Evolutionary conservation across 768 basidiomycete species (phyloP), one percentile per base, ranked within the genome.

Genomic region (Suillus bovinus): DNA sequence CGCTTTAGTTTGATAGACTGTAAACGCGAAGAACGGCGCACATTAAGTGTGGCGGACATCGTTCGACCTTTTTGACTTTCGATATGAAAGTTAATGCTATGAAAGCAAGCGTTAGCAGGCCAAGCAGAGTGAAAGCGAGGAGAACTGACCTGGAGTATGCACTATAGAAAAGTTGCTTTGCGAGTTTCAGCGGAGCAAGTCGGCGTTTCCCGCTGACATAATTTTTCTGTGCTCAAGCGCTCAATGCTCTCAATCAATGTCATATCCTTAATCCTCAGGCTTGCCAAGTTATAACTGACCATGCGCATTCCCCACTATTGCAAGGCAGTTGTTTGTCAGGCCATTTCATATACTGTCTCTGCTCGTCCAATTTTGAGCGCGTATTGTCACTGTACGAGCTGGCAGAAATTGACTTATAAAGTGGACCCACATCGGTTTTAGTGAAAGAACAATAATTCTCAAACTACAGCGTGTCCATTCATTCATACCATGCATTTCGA

Each of bases 31-130:
- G 46, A 62, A 34, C n/a, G 57, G 79, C 88, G 69, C 78, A 91
- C 90, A 76, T 90, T 91, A 72, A 91, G 80, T 66, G 90, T 91
- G 70, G 88, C 76, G 68, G 90, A 90, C 90, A 91, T 91, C 68
- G 64, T 55, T 42, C 22, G 39, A 53, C 29, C 39, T 39, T 66
- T 59, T 61, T 67, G 10, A 62, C 56, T 64, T 67, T 62, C 59
- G 63, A 66, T 6, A 38, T 3, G 10, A 56, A 36, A 38, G 9
- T 39, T 17, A 38, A 20, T 27, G 39, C 36, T 39, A 36, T 24
- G 54, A 27, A 36, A 38, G 22, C 36, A 69, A n/a, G 11, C 11
- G 3, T 58, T 36, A 9, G n/a, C 27, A 20, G 8, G 41, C 20
- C 20, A 20, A 22, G 33, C 16, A 14, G 31, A 29, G 4, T 36